Percentiles rank a stretch among this genome's conserved stretches.
These are phyloP conservation scores for Nakazawaea holstii DNA, from an alignment of 805 yeast species.

Conservation along the genomic window DNA sequence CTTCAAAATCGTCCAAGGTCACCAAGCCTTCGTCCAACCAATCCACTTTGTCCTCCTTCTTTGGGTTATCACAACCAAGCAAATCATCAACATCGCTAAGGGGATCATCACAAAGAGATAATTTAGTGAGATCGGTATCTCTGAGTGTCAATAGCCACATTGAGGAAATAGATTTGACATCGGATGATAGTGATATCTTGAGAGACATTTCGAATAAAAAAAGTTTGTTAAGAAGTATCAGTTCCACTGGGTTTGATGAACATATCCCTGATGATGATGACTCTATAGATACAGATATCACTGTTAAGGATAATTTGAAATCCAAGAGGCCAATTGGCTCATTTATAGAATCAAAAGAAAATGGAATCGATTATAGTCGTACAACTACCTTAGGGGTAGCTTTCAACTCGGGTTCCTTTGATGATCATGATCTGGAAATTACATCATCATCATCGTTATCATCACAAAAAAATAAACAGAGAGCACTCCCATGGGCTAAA, in stretches of 20 bases:
- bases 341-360: neutral
- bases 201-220: constrained; percentile 5
- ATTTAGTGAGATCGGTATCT: no score
- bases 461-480: neutral
- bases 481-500: constrained; percentile 7
- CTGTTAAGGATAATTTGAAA: constrained; percentile 2
- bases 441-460: neutral
- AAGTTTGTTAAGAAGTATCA: neutral
- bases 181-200: constrained; percentile 6
- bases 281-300: neutral
- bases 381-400: no score
- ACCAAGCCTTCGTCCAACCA: neutral
- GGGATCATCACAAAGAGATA: no score
- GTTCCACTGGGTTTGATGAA: neutral
- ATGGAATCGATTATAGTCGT: neutral
- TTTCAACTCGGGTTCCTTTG: no score
- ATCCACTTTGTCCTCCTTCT: constrained; percentile 1
- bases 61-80: neutral
- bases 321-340: constrained; percentile 6
- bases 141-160: no score
- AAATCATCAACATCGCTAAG: neutral
- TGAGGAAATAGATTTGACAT: constrained; percentile 1
- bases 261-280: neutral
- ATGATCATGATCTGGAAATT: neutral
- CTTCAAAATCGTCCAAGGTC: neutral